Evolutionary conservation across 2,329 filamentous ascomycete species (phyloP).

Genomic region (Sarocladium kiliense): DNA sequence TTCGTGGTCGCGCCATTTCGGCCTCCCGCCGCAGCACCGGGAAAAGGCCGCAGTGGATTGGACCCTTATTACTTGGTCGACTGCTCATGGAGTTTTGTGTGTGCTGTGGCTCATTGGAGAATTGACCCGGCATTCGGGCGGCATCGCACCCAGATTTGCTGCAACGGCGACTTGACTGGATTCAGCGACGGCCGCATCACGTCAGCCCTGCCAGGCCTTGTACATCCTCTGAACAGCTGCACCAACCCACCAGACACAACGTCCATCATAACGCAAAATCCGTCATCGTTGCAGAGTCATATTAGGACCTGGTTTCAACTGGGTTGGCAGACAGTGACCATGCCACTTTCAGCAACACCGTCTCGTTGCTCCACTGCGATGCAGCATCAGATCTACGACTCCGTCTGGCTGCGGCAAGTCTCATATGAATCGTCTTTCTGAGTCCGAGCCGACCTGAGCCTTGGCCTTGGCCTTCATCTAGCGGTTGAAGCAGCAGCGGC

Average conservation of each 20-base stretch:
- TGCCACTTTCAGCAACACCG: neutral
- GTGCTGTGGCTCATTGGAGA: neutral
- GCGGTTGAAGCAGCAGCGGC: too few species aligned
- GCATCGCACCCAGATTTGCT: neutral
- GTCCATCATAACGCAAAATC: too few species aligned
- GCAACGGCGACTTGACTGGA: neutral
- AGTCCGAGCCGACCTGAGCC: too few species aligned
- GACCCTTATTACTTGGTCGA: neutral
- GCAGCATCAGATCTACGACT: neutral
- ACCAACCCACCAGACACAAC: neutral
- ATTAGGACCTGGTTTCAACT: too few species aligned
- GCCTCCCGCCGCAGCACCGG: neutral
- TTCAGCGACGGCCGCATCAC: slow-evolving; percentile 6
- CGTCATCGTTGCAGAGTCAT: too few species aligned
- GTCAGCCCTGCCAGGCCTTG: neutral
- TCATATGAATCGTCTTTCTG: too few species aligned
- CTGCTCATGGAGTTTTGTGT: neutral
- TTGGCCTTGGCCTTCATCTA: too few species aligned
- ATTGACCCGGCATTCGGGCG: slow-evolving; percentile 4
- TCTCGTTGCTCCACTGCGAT: neutral
- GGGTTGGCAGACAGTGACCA: neutral
- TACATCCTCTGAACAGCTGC: neutral
- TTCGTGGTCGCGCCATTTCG: slow-evolving; percentile 5
- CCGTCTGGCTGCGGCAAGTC: too few species aligned
- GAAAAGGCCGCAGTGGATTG: slow-evolving; percentile 3